A percentile compares a stretch with the other conserved stretches of the same genome.
phyloP scores from a whole-genome alignment of 192 early-diverging fungal genomes.

The Physocladia obscura region DNA sequence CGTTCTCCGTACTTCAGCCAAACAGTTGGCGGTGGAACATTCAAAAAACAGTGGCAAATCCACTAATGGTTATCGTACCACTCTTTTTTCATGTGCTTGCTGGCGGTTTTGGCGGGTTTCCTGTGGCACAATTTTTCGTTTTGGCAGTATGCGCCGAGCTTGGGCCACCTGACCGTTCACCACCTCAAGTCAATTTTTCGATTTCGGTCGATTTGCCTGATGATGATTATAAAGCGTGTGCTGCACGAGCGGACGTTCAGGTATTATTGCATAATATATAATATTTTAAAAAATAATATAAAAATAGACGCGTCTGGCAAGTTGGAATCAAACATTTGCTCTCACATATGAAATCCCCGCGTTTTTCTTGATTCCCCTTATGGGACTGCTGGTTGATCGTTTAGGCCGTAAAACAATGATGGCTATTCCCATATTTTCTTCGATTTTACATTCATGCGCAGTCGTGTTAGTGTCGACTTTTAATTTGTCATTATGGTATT shows the following conservation, averaged over 20 bases:
- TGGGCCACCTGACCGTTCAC: neutral
- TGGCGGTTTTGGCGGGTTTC: neutral
- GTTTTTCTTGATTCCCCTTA: conserved; percentile 8
- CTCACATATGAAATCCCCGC: conserved; percentile 9
- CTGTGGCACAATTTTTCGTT: conserved; percentile 18
- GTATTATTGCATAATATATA: neutral
- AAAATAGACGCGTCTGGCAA: neutral
- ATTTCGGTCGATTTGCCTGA: neutral
- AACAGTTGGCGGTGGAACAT: too few relatives aligned
- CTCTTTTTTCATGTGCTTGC: conserved; percentile 12
- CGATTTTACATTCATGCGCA: conserved; percentile 22
- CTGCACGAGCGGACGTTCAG: conserved; percentile 3
- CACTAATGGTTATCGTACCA: conserved; percentile 13
- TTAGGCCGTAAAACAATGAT: conserved; percentile 15
- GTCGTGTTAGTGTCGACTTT: conserved; percentile 26
- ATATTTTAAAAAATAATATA: neutral
- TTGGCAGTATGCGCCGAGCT: conserved; percentile 2
- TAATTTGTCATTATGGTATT: conserved; percentile 35
- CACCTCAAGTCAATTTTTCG: neutral
- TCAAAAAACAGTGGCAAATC: too few relatives aligned
- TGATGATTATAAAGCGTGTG: conserved; percentile 1
- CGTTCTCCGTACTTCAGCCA: too few relatives aligned
- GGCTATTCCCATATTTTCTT: conserved; percentile 20
- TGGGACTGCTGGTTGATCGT: conserved; percentile 11
- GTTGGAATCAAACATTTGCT: neutral